Percentiles rank a stretch among this genome's conserved stretches.
Evolutionary conservation across 2,329 filamentous ascomycete genomes (phyloP).

Genomic region (Cladosporium sphaerospermum): DNA sequence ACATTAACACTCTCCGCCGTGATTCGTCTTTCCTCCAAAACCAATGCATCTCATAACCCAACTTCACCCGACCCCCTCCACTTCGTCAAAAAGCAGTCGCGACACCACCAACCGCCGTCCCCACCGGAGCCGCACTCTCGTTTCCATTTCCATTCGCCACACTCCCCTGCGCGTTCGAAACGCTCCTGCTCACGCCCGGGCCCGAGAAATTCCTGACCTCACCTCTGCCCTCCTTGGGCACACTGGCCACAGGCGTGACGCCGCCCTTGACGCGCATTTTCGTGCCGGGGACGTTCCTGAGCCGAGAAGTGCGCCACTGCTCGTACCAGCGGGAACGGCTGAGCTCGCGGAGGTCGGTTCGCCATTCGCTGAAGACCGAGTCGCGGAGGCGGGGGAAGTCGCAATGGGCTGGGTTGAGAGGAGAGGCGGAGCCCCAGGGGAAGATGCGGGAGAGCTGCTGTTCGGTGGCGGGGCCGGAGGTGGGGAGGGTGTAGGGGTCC

Average conservation of each 20-base stretch:
- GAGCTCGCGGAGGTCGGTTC: constrained; percentile 79
- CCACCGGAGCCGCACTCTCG: neutral
- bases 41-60: too few relatives aligned
- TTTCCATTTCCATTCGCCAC: neutral
- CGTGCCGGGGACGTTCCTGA: constrained; percentile 31
- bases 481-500: constrained; percentile 69
- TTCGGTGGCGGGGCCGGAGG: constrained; percentile 77
- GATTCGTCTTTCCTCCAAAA: too few relatives aligned
- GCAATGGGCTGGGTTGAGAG: constrained; percentile 84
- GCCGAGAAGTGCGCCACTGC: constrained; percentile 69
- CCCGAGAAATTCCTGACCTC: constrained; percentile 6
- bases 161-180: constrained; percentile 5
- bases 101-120: neutral
- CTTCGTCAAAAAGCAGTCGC: neutral
- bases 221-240: constrained; percentile 26
- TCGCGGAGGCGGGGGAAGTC: constrained; percentile 90
- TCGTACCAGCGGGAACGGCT: constrained; percentile 94
- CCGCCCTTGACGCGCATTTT: constrained; percentile 25
- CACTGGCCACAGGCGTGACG: constrained; percentile 29
- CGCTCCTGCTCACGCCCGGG: constrained; percentile 15
- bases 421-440: constrained; percentile 95
- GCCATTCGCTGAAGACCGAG: constrained; percentile 89
- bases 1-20: too few relatives aligned
- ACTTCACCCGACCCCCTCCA: too few relatives aligned
- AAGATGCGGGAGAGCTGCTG: constrained; percentile 63